phyloP scores from a whole-genome alignment of 306 rosid species.

The Corylus avellana region DNA sequence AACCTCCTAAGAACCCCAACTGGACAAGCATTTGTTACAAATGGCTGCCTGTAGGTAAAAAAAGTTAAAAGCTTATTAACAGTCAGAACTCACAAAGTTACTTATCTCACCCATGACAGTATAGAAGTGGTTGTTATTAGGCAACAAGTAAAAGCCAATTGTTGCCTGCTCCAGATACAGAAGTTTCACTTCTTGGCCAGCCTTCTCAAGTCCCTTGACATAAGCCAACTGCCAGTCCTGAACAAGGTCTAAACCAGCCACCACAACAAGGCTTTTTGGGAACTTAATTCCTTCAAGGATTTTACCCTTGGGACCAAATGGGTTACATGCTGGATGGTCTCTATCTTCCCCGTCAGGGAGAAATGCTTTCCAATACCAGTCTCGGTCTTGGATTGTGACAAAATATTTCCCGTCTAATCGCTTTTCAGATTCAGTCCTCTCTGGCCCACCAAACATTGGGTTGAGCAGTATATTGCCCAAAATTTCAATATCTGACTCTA shows the following conservation, averaged over 20 bases:
- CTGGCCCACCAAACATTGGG: slow-evolving; percentile 93
- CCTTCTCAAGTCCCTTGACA: slow-evolving; percentile 76
- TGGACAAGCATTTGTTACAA: slow-evolving; percentile 41
- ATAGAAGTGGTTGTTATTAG: slow-evolving; percentile 81
- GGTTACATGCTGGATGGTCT: slow-evolving; percentile 93
- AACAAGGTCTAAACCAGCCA: slow-evolving; percentile 90
- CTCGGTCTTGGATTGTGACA: slow-evolving; percentile 77
- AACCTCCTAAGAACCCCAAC: slow-evolving; percentile 30
- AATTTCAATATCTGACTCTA: slow-evolving; percentile 66
- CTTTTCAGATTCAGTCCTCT: slow-evolving; percentile 70
- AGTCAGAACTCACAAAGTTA: slow-evolving; percentile 69
- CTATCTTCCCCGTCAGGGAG: slow-evolving; percentile 96
- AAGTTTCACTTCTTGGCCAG: slow-evolving; percentile 68
- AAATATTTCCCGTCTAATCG: slow-evolving; percentile 88
- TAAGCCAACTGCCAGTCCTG: slow-evolving; percentile 98
- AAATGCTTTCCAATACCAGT: slow-evolving; percentile 99
- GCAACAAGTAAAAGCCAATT: slow-evolving; percentile 87
- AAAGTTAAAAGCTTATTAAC: slow-evolving; percentile 56
- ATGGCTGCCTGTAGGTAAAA: slow-evolving; percentile 38
- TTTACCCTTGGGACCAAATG: slow-evolving; percentile 79
- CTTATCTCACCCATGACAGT: slow-evolving; percentile 89
- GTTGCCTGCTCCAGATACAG: slow-evolving; percentile 84
- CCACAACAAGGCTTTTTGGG: slow-evolving; percentile 94
- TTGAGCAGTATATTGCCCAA: slow-evolving; percentile 84
- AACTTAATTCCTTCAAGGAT: slow-evolving; percentile 60